A percentile compares a stretch with the other conserved stretches of the same genome.
phyloP scores from a whole-genome alignment of 371 early-diverging fungal genomes.

The Saksenaea oblongispora region DNA sequence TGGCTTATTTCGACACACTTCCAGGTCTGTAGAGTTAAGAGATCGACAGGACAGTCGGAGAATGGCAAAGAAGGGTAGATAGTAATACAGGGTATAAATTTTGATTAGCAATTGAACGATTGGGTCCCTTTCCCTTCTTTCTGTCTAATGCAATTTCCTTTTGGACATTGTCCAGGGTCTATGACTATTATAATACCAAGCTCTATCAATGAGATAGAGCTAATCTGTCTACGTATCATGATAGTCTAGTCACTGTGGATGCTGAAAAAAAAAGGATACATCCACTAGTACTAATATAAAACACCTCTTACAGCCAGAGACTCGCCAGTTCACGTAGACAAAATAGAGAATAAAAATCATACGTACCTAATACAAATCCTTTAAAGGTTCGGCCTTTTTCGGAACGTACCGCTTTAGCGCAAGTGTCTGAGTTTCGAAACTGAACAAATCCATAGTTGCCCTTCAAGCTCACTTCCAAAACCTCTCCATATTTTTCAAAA shows the following conservation, averaged over 20 bases:
- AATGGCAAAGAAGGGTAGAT: background rate
- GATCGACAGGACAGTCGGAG: background rate
- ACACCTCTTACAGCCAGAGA: background rate
- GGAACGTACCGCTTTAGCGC: conserved; percentile 10
- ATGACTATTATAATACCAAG: background rate
- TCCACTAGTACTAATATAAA: background rate
- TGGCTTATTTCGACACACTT: conserved; percentile 1
- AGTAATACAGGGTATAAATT: background rate
- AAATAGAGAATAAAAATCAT: background rate
- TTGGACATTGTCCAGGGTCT: background rate
- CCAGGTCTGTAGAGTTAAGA: background rate
- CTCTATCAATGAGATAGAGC: background rate
- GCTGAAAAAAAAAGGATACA: background rate
- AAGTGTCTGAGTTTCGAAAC: conserved; percentile 12
- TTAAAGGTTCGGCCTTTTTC: conserved; percentile 14
- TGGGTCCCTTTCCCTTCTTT: background rate
- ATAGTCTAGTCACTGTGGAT: background rate
- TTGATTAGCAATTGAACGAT: background rate
- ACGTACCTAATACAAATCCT: conserved; percentile 15
- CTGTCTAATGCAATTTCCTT: background rate
- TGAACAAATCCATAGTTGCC: conserved; percentile 15
- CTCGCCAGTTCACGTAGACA: background rate
- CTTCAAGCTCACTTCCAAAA: conserved; percentile 13
- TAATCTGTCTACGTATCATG: background rate
- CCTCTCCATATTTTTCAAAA: conserved; percentile 13